Evolutionary conservation across 163 green algal genomes (phyloP).

Genomic region (Chlorella variabilis): DNA sequence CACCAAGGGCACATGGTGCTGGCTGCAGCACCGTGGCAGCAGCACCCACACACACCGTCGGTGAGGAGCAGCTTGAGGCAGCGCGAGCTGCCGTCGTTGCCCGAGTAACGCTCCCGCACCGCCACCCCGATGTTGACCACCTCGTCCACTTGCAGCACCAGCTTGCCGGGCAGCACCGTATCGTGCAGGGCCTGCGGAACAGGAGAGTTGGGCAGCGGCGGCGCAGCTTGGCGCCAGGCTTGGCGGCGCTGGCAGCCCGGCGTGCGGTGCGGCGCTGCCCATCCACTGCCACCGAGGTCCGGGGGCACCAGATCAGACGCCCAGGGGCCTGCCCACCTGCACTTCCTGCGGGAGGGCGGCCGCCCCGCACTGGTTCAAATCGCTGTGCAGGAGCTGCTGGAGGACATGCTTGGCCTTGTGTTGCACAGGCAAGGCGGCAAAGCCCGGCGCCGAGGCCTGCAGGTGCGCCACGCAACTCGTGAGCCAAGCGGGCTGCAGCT

Average conservation of each 20-base stretch:
- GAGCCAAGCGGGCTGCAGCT: neutral
- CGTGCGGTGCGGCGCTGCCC: too few species aligned
- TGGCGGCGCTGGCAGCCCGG: too few species aligned
- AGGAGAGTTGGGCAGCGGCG: neutral
- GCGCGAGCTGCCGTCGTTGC: constrained; percentile 44
- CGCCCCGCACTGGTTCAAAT: constrained; percentile 33
- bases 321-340: too few species aligned
- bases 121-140: constrained; percentile 66
- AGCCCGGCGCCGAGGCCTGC: neutral
- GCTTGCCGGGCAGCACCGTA: constrained; percentile 55
- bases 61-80: constrained; percentile 77
- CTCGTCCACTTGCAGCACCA: constrained; percentile 79
- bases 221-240: too few species aligned
- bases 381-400: constrained; percentile 12
- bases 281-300: too few species aligned
- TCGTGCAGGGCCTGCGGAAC: constrained; percentile 57
- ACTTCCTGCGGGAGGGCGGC: constrained; percentile 16
- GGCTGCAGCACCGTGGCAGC: too few species aligned
- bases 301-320: too few species aligned
- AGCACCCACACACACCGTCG: constrained; percentile 67
- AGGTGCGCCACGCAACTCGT: neutral
- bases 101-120: constrained; percentile 57
- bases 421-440: neutral
- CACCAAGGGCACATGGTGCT: too few species aligned
- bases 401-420: constrained; percentile 2